phyloP scores from a whole-genome alignment of 1,284 basidiomycete species.

The Meripilus lineatus region DNA sequence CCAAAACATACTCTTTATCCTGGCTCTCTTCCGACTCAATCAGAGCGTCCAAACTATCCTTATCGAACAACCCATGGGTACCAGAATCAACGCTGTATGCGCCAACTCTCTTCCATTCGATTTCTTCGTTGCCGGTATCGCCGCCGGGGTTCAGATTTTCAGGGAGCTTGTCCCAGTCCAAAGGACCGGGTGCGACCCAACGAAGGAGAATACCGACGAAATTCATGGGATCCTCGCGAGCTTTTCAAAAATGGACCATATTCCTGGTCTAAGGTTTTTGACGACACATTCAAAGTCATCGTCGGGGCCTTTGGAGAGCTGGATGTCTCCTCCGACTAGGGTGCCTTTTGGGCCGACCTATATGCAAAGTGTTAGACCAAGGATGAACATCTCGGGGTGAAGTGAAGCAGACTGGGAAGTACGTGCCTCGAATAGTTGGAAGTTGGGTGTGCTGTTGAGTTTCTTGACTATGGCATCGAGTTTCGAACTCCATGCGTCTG shows the following conservation, averaged over 20 bases:
- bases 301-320: neutral
- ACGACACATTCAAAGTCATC: slow-evolving; percentile 1
- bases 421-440: slow-evolving; percentile 4
- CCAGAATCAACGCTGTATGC: slow-evolving; percentile 5
- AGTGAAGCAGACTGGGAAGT: neutral
- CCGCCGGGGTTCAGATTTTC: neutral
- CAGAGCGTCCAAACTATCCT: neutral
- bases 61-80: slow-evolving; percentile 4
- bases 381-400: too few species aligned
- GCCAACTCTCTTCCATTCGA: neutral
- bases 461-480: too few species aligned
- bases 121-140: too few species aligned
- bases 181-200: slow-evolving; percentile 3
- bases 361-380: neutral
- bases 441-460: slow-evolving; percentile 3
- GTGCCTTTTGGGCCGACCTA: slow-evolving; percentile 6
- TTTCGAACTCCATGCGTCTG: too few species aligned
- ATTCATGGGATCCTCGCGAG: neutral
- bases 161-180: slow-evolving; percentile 6
- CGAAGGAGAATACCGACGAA: neutral
- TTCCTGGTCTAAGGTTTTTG: neutral
- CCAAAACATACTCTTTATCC: slow-evolving; percentile 3
- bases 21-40: neutral
- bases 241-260: slow-evolving; percentile 1
- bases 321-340: slow-evolving; percentile 3